Evolutionary conservation across 495 filamentous ascomycete genomes (phyloP).

Genomic region (Xylaria palmicola): DNA sequence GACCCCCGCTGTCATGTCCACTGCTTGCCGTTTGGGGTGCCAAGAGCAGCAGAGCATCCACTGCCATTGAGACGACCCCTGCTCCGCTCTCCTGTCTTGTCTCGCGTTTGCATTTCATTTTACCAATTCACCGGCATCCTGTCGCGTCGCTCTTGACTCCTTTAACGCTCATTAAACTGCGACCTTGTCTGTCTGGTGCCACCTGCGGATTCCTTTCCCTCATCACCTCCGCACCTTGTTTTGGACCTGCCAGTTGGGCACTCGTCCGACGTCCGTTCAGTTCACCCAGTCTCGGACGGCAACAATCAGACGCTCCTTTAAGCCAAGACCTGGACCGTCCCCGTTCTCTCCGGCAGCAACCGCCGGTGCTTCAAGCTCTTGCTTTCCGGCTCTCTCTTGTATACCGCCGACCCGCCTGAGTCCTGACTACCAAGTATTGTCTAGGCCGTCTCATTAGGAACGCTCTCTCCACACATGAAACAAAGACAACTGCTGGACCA

Average conservation of each 20-base stretch:
- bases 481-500: constrained; percentile 4
- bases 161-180: constrained; percentile 12
- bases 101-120: constrained; percentile 3
- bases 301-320: not conserved
- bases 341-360: not conserved
- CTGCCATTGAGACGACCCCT: no score
- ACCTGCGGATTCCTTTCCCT: not conserved
- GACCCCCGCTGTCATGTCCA: not conserved
- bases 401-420: not conserved
- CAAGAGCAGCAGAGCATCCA: not conserved
- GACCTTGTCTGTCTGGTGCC: not conserved
- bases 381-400: not conserved
- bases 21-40: not conserved
- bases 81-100: constrained; percentile 3
- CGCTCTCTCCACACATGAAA: constrained; percentile 12
- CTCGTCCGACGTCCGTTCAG: not conserved
- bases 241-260: not conserved
- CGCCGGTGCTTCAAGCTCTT: not conserved
- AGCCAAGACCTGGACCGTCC: not conserved
- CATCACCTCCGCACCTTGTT: not conserved
- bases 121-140: not conserved
- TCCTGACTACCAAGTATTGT: no score
- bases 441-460: constrained; percentile 2
- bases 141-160: constrained; percentile 1
- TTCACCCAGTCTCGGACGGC: not conserved